Conservation (phyloP, 306 rosid species). For the Astragalus glycyphyllos region DNA sequence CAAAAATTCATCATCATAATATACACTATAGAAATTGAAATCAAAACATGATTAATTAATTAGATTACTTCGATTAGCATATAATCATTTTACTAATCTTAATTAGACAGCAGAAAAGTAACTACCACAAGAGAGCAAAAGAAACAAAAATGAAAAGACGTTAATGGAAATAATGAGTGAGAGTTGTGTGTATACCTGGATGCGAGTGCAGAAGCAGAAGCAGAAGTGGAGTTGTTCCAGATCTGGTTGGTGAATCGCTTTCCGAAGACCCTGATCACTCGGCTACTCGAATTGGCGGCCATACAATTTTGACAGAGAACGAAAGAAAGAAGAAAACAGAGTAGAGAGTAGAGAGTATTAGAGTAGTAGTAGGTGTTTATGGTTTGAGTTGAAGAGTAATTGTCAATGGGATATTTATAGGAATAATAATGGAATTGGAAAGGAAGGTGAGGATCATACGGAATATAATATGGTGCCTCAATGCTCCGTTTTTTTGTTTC, state of each 20-base stretch:
- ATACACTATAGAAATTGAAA: not conserved
- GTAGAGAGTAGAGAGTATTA: not conserved
- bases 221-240: slow-evolving; percentile 55
- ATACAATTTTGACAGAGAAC: slow-evolving; percentile 54
- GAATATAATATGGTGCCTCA: slow-evolving; percentile 16
- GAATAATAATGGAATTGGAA: not conserved
- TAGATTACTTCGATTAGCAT: not conserved
- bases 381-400: not conserved
- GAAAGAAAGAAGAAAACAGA: not conserved
- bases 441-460: not conserved
- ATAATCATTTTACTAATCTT: not conserved
- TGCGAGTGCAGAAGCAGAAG: slow-evolving; percentile 46
- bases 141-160: not conserved
- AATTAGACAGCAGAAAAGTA: not conserved
- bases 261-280: slow-evolving; percentile 75
- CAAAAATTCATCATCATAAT: not conserved
- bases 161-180: too few relatives aligned
- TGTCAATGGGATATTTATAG: slow-evolving; percentile 16
- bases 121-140: not conserved
- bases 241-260: slow-evolving; percentile 72
- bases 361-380: not conserved
- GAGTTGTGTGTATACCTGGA: slow-evolving; percentile 48
- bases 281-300: slow-evolving; percentile 92
- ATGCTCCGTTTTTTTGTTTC: not conserved
- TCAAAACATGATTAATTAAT: not conserved